A percentile compares a stretch with the other conserved stretches of the same genome.
phyloP scores from a whole-genome alignment of 179 eudicot species.

The Spinacia oleracea region DNA sequence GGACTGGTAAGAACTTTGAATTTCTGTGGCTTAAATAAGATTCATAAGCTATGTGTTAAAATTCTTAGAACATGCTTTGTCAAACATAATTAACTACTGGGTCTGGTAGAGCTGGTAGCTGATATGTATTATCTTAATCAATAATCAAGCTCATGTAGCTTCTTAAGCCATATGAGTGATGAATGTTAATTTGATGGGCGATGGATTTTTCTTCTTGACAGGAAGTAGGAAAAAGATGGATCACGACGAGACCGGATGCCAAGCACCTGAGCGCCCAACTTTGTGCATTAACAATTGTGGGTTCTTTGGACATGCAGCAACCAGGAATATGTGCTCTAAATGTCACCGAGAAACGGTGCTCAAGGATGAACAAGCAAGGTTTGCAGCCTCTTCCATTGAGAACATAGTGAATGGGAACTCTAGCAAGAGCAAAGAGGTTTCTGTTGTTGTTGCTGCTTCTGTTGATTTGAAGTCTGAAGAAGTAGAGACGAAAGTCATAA shows the following conservation, averaged over 20 bases:
- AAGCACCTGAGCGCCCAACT: slow-evolving; percentile 65
- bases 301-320: slow-evolving; percentile 72
- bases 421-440: slow-evolving; percentile 37
- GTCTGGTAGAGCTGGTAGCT: not conserved
- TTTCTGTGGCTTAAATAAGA: not conserved
- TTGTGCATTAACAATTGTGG: slow-evolving; percentile 82
- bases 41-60: not conserved
- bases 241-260: slow-evolving; percentile 67
- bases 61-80: not conserved
- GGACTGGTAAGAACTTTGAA: not conserved
- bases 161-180: not conserved
- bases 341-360: slow-evolving; percentile 66
- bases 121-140: not conserved
- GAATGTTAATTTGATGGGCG: not conserved
- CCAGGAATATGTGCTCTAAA: slow-evolving; percentile 86
- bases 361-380: slow-evolving; percentile 58
- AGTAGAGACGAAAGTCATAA: slow-evolving; percentile 24
- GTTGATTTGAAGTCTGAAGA: slow-evolving; percentile 25
- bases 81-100: not conserved
- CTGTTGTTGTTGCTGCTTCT: slow-evolving; percentile 23
- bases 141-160: not conserved
- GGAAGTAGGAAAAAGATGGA: slow-evolving; percentile 45
- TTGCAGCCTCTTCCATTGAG: slow-evolving; percentile 60
- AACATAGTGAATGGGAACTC: slow-evolving; percentile 56
- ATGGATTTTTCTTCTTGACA: not conserved